These are phyloP conservation scores for Rhizomucor miehei DNA, from an alignment of 371 early-diverging fungal species.

Conservation along the genomic window DNA sequence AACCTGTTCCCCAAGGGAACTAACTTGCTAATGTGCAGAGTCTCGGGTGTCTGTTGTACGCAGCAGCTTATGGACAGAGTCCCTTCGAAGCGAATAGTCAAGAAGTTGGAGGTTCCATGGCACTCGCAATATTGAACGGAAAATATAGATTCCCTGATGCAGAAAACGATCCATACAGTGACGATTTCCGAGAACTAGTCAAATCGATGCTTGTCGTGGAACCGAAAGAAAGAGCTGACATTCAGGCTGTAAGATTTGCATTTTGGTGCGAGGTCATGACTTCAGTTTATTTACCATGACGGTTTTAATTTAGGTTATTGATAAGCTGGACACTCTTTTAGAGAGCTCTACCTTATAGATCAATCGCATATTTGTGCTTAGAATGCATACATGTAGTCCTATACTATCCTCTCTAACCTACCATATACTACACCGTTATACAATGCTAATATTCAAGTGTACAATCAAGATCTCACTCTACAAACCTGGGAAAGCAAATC, in stretches of 20 bases:
- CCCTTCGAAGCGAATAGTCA: constrained; percentile 69
- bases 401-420: no score
- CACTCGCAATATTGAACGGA: constrained; percentile 66
- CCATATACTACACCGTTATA: no score
- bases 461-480: no score
- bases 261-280: neutral
- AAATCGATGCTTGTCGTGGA: constrained; percentile 61
- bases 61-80: constrained; percentile 66
- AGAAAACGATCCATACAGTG: constrained; percentile 47
- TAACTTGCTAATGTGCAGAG: constrained; percentile 13
- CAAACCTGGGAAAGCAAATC: no score
- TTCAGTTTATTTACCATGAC: no score
- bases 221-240: constrained; percentile 63
- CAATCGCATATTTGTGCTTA: neutral
- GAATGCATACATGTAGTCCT: no score
- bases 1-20: neutral
- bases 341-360: constrained; percentile 1
- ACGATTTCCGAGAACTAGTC: constrained; percentile 57
- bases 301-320: constrained; percentile 1
- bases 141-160: constrained; percentile 51
- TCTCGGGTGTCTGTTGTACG: constrained; percentile 71
- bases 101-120: constrained; percentile 69
- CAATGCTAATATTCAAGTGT: no score
- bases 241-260: constrained; percentile 28
- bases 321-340: neutral